These are phyloP conservation scores for Ogataea ganodermae DNA, from an alignment of 805 yeast genomes.

Conservation along the genomic window DNA sequence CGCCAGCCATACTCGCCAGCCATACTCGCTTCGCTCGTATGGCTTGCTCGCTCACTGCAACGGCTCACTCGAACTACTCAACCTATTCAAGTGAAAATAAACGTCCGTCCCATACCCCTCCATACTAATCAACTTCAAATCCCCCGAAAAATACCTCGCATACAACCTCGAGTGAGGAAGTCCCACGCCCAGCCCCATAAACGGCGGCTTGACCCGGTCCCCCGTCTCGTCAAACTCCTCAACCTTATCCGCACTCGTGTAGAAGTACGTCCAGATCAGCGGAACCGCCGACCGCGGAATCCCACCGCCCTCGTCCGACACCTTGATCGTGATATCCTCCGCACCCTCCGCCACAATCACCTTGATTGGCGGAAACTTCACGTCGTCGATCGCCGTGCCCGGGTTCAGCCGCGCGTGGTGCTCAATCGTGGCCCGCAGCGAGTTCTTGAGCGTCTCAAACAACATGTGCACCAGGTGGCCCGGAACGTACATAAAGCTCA, in stretches of 20 bases:
- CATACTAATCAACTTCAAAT: conserved; percentile 82
- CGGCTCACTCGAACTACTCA: conserved; percentile 74
- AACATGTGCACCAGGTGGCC: conserved; percentile 91
- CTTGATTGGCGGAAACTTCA: conserved; percentile 79
- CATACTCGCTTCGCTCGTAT: background rate
- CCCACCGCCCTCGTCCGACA: conserved; percentile 94
- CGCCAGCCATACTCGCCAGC: no score
- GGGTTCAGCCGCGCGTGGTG: conserved; percentile 62
- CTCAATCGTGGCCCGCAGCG: conserved; percentile 87
- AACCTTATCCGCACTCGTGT: conserved; percentile 80
- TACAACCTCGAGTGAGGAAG: conserved; percentile 82
- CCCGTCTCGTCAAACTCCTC: conserved; percentile 42
- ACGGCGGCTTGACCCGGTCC: conserved; percentile 61
- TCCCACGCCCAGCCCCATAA: conserved; percentile 95
- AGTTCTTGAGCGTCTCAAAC: conserved; percentile 84
- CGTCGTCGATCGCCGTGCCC: conserved; percentile 54
- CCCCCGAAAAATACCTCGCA: conserved; percentile 90
- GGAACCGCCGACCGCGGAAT: conserved; percentile 84
- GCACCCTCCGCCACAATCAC: conserved; percentile 86
- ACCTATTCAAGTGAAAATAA: conserved; percentile 78
- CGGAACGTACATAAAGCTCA: conserved; percentile 88
- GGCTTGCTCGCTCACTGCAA: conserved; percentile 38
- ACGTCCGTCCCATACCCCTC: conserved; percentile 96
- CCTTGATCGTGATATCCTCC: conserved; percentile 87
- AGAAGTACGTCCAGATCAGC: conserved; percentile 86